Conservation (phyloP, 1,284 basidiomycete genomes). For the Bondarzewia mesenterica region DNA sequence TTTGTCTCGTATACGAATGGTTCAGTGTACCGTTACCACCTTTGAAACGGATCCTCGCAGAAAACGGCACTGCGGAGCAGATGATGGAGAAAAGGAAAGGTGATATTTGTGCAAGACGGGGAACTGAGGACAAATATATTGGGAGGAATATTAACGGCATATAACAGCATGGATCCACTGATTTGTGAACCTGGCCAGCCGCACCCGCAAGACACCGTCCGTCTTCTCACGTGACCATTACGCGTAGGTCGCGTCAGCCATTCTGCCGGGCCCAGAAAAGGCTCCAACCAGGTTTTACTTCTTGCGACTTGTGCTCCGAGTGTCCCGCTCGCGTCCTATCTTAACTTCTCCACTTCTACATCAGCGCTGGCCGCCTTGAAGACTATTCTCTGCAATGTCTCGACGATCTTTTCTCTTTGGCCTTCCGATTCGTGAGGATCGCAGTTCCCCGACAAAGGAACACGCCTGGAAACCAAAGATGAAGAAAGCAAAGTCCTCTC, state of each 20-base stretch:
- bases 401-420: background rate
- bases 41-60: no score
- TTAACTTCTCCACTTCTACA: background rate
- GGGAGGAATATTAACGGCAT: background rate
- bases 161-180: background rate
- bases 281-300: background rate
- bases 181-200: no score
- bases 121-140: background rate
- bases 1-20: no score
- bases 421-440: background rate
- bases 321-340: background rate
- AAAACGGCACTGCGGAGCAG: background rate
- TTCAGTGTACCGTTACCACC: no score
- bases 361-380: slow-evolving; percentile 3
- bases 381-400: background rate
- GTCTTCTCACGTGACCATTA: background rate
- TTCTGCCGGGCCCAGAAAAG: background rate
- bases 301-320: background rate
- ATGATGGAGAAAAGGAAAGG: background rate
- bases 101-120: background rate
- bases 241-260: background rate
- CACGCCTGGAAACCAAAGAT: background rate
- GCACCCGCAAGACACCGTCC: background rate
- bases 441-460: background rate
- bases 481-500: background rate